These are phyloP conservation scores for Ajuga chamaepitys DNA, from an alignment of 257 asterid genomes.

Conservation along the genomic window DNA sequence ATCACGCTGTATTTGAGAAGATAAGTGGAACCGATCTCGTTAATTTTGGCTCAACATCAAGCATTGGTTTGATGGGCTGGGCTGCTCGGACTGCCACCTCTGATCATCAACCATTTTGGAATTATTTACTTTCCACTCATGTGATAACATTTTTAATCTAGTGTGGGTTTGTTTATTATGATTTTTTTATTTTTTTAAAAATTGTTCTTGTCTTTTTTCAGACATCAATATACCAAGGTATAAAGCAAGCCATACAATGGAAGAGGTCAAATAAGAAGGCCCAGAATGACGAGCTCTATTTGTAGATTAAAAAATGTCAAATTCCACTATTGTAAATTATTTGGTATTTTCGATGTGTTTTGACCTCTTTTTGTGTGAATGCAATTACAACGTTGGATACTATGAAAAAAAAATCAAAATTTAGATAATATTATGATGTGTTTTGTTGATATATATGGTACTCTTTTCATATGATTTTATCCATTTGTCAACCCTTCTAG, in stretches of 20 bases:
- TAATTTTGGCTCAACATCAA: too few species aligned
- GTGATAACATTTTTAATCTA: too few species aligned
- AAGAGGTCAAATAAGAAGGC: conserved; percentile 33
- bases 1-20: too few species aligned
- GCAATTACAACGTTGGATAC: neutral
- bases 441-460: neutral
- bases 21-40: too few species aligned
- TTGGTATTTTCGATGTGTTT: neutral
- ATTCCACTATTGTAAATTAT: conserved; percentile 6
- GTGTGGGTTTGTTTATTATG: too few species aligned
- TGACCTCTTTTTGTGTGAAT: neutral
- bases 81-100: too few species aligned
- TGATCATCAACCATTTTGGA: too few species aligned
- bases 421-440: too few species aligned
- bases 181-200: too few species aligned
- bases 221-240: conserved; percentile 48
- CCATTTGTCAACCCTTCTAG: neutral
- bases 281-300: neutral
- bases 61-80: too few species aligned
- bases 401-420: neutral
- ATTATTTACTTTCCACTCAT: too few species aligned
- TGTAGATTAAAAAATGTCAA: neutral
- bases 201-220: conserved; percentile 17
- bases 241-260: conserved; percentile 65
- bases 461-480: too few species aligned